Conservation (phyloP, 257 asterid species). For the Solanum tarapatanum region DNA sequence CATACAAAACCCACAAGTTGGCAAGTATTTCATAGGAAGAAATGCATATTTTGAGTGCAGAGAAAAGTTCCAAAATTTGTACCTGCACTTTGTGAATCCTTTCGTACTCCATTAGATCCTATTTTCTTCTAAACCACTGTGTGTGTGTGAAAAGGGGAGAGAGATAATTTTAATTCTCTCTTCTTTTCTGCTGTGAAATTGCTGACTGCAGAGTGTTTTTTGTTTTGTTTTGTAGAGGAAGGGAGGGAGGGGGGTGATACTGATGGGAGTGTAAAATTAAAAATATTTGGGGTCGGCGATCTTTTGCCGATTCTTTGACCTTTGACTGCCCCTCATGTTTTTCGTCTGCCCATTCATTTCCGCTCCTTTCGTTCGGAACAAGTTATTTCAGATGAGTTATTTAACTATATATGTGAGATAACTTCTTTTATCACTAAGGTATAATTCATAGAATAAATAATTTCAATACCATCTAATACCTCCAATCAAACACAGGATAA, state of each 20-base stretch:
- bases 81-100: constrained; percentile 95
- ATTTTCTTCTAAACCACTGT: constrained; percentile 5
- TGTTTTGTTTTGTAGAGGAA: neutral
- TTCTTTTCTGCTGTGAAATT: neutral
- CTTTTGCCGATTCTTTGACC: constrained; percentile 47
- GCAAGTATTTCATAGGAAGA: neutral
- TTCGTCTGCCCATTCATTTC: neutral
- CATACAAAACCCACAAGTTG: neutral
- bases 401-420: no score
- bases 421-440: no score
- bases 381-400: no score
- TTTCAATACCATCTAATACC: no score
- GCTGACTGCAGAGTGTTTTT: neutral
- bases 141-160: constrained; percentile 4
- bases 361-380: no score
- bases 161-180: neutral
- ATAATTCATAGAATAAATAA: no score
- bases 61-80: neutral
- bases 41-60: neutral
- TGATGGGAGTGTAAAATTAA: neutral
- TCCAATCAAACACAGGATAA: no score
- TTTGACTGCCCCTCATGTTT: neutral
- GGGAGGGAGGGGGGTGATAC: neutral
- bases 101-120: constrained; percentile 83
- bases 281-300: constrained; percentile 19